Evolutionary conservation across 225 moss, liverwort and hornwort species (phyloP), one percentile per base, ranked within the genome.

Genomic region (Physcomitrium patens): DNA sequence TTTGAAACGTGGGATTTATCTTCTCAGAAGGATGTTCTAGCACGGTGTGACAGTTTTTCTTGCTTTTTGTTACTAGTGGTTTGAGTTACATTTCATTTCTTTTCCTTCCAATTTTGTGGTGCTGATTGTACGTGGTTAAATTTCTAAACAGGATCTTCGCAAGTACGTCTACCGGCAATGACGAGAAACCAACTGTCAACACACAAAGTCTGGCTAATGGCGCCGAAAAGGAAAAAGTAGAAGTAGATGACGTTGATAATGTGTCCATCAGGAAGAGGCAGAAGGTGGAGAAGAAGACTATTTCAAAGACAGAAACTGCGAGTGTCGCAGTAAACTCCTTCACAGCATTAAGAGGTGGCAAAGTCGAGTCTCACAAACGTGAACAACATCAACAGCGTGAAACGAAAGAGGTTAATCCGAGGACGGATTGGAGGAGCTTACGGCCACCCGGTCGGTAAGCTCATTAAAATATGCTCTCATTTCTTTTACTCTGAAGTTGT

Each of bases 341-440:
- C 52, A 62, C 83, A 69, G 73, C 71, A 37, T 51, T 76, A 60
- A 80, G 76, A 76, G 60, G 44, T 70, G 76, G 61, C 54, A 76
- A 71, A 70, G 59, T 37, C 19, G 81, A 79, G 67, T 65, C 54
- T 14, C 83, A 63, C 47, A 86, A 56, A 60, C 68, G 18, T 12
- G 18, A 18, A 47, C 83, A 77, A 48, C 81, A 81, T 57, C 85
- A 78, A 65, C 85, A 81, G 78, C 76, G 43, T 68, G 83, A 56
- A 58, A 76, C 67, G 10, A 86, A 83, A 73, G 80, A 81, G 76
- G 80, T 73, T 3, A 80, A 88, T 47, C 73, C 82, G 20, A 82
- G 58, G 57, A 83, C 73, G 60, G 88, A 89, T 77, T 89, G 85
- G 85, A 80, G 88, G 68, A 76, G 68, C 48, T 76, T 86, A 55